Base-by-base conservation (phyloP, 2,329 filamentous ascomycete species). In the Neodidymelliopsis sp. region DNA sequence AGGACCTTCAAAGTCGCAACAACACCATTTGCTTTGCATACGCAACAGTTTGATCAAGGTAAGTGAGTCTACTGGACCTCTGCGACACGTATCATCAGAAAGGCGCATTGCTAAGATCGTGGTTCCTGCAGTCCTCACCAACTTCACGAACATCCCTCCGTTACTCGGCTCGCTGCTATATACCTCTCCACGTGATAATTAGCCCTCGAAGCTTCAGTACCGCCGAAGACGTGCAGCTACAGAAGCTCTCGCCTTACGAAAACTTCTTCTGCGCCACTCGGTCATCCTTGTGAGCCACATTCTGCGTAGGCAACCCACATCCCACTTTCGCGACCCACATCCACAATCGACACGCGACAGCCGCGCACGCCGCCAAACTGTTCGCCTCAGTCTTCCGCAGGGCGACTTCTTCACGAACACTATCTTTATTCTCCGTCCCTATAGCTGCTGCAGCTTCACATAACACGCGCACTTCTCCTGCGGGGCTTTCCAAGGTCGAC, bases 371-470 rank as follows among this genome's bases (percentile, higher is more conserved):
- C 85, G 87, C 78, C 90, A 96, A 92, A 81, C 84, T 96, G 93
- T 96, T 96, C 83, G 90, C 90, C 80, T 91, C 87, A 75, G 80
- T 84, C 60, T 85, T 93, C 65, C 84, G 84, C 77, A 85, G 90
- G 73, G 84, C 79, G 54, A 74, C 79, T 64, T 74, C 79, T 64
- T 74, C 77, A 53, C 77, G 88, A 70, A 81, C 95, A 69, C 85
- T 88, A 76, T 88, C 89, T 65, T 84, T 87, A 74, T 80, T 87
- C 66, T 81, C 84, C 66, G 83, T 91, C 63, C 83, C 92, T 59
- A 84, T 90, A 57, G 82, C 90, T 70, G 86, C 85, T 56, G 89
- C 89, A 36, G 81, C 87, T 56, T 82, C 86, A 29, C 80, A 89
- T 54, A 83, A 86, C 54, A 79, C 89, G 60, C 85, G 84, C 62